Base-by-base conservation (phyloP, 2,329 filamentous ascomycete species). In the Penicillium rolfsii region DNA sequence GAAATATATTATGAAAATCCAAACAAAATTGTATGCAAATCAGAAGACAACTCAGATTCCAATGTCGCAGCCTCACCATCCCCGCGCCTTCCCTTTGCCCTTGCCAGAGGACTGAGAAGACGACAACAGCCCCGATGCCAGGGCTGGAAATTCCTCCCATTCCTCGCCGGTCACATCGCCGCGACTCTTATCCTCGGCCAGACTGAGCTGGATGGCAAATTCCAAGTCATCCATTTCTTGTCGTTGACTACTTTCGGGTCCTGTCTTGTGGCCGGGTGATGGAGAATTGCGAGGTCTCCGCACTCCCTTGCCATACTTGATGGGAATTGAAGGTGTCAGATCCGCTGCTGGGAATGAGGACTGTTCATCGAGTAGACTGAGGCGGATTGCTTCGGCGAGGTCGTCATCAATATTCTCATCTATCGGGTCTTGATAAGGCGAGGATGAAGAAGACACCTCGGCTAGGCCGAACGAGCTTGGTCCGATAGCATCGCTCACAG, bases 311-410 rank as follows among this genome's bases (percentile, higher is more conserved):
- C 70, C 71, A 58, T 76, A 77, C 54, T 76, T 74, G 54, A 78
- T 72, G 14, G 74, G 72, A 30, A 79, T 74, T 7, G 68, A 70
- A 1, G 66, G 55, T 6, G 69, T 63, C 5, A 55, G 45, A 9
- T 71, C 67, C 16, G 64, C 53, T 9, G 67, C 48, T 3, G 56
- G 52, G 30, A 45, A n/a, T 33, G 62, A 56, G n/a, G 69, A 30
- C 3, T 64, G 59, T 22, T 77, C 71, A 33, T 79, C 75, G 16
- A 80, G 72, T 46, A 82, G 67, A 63, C 80, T 82, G 30, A 85
- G 77, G 14, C 85, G 83, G 56, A 88, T 87, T 0, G 86, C 86
- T 75, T 89, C 85, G 4, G 85, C 85, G 22, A 89, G 80, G 38
- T 88, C 85, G 4, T 82, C 81, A 58, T 86, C 84, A 3, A 84